phyloP scores from a whole-genome alignment of 2,329 filamentous ascomycete species.

The Cytospora schulzeri region DNA sequence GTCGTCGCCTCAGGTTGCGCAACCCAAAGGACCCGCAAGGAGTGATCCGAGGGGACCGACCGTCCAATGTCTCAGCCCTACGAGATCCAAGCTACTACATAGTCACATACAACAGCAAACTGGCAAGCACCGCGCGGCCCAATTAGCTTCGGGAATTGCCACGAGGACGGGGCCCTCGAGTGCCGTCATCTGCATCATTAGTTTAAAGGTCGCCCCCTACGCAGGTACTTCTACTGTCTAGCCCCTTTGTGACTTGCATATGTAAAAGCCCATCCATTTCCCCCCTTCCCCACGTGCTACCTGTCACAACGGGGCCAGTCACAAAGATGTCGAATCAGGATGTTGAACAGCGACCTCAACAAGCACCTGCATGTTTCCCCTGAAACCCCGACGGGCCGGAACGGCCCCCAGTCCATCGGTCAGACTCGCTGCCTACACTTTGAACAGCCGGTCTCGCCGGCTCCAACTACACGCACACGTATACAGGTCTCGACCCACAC shows the following conservation, averaged over 20 bases:
- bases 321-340: background rate
- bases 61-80: conserved; percentile 22
- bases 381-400: background rate
- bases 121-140: background rate
- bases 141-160: background rate
- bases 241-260: conserved; percentile 4
- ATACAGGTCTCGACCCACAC: background rate
- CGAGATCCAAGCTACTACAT: conserved; percentile 1
- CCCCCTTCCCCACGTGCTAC: background rate
- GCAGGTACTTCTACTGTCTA: background rate
- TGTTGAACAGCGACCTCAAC: background rate
- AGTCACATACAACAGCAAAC: background rate
- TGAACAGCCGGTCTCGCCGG: conserved; percentile 5
- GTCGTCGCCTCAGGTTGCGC: background rate
- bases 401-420: background rate
- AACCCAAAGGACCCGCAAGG: background rate
- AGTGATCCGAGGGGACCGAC: background rate
- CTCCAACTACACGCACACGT: background rate
- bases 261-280: background rate
- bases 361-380: background rate
- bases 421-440: conserved; percentile 10
- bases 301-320: background rate
- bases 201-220: background rate
- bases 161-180: background rate
- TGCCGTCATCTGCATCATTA: conserved; percentile 9